phyloP scores from a whole-genome alignment of 2,329 filamentous ascomycete species.

The Paecilomyces sp. region DNA sequence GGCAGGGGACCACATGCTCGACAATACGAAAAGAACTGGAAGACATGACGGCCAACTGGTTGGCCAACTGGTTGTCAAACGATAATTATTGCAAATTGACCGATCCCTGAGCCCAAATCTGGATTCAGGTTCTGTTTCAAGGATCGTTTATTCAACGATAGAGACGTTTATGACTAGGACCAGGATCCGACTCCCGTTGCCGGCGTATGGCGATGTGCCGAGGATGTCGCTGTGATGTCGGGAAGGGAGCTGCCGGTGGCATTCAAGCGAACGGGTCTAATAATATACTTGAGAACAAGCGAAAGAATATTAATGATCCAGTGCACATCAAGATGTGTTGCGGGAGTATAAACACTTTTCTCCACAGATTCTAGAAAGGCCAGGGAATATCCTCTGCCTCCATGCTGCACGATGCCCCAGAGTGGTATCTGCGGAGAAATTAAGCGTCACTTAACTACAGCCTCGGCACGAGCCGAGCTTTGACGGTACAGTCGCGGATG shows the following conservation, averaged over 20 bases:
- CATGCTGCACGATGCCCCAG: neutral
- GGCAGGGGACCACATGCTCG: constrained; percentile 65
- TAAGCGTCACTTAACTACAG: neutral
- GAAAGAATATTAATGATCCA: neutral
- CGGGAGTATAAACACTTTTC: neutral
- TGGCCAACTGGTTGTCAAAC: constrained; percentile 7
- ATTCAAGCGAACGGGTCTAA: neutral
- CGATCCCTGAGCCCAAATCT: neutral
- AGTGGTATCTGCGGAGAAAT: neutral
- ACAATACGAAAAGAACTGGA: constrained; percentile 51
- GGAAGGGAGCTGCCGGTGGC: neutral
- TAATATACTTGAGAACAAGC: neutral
- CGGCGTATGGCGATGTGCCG: neutral
- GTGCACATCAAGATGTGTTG: neutral
- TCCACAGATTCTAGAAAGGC: neutral
- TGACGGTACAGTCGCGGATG: neutral
- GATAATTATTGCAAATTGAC: neutral
- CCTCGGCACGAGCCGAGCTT: neutral
- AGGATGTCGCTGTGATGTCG: constrained; percentile 1
- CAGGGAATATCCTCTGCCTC: neutral
- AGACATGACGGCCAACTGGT: constrained; percentile 19
- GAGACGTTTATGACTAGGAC: neutral
- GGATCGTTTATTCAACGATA: neutral
- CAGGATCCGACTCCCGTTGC: constrained; percentile 17
- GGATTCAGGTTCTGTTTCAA: neutral